Evolutionary conservation across 345 rosid genomes (phyloP), one percentile per base, ranked within the genome.

Genomic region (Populus pruinosa): DNA sequence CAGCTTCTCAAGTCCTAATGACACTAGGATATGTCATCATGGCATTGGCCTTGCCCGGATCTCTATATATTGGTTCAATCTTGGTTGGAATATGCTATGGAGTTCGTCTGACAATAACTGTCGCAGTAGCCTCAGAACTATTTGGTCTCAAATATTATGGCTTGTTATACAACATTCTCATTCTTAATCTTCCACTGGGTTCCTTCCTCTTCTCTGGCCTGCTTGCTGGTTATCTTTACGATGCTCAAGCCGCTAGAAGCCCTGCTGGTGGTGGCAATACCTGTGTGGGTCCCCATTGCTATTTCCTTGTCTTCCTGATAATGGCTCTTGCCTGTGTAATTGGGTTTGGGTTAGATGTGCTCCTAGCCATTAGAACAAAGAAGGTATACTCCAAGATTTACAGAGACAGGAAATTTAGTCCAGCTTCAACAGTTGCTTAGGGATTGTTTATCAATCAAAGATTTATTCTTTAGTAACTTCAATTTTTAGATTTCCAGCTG

Each of bases 161-260:
- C 21, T 76, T 82, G 9, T 29, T 89, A 11, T 91, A 89, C 84
- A 89, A 88, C 86, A 80, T 88, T 59, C 86, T 88, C 0, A 78
- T 84, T 27, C 89, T 89, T 5, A 85, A 83, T 55, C 74, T 84
- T 72, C 88, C 94, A 0, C 36, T 84, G 11, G 92, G 93, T 6
- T 90, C 92, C 43, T 83, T 88, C 74, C 83, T 90, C 8, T 90
- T 90, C 83, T 90, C 92, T 1, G 92, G 96, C 63, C 76, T 91
- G 70, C 88, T 90, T 11, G 92, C 93, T 0, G 89, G 93, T 27
- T 81, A 83, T 72, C 74, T 91, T 8, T 91, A 88, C 33, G 93
- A 90, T 76, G 87, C 83, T 33, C 80, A 88, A 70, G 91, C 93
- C 9, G 79, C 80, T 8, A 67, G 59, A 5, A 69, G 76, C 23